A percentile compares a stretch with the other conserved stretches of the same genome.
Evolutionary conservation across 176 grass and related monocot genomes (phyloP).

Genomic region (Carex pumila): DNA sequence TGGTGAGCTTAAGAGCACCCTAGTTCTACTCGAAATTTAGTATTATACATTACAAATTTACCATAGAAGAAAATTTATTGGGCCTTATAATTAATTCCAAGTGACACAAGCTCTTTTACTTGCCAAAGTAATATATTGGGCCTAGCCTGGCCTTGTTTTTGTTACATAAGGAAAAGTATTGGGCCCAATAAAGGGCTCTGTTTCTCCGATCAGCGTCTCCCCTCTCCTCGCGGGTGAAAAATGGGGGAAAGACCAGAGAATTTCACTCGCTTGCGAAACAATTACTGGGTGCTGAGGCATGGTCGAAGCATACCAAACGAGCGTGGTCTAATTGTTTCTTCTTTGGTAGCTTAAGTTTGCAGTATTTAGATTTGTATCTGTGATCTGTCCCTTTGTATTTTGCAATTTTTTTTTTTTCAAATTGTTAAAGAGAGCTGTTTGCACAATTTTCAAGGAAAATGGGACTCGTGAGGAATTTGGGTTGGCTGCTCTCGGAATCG

Average conservation of each 20-base stretch:
- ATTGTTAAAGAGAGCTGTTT: neutral
- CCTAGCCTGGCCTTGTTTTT: neutral
- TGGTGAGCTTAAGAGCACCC: too few species aligned
- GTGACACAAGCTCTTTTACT: too few species aligned
- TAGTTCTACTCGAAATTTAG: too few species aligned
- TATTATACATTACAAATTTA: too few species aligned
- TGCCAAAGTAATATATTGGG: neutral
- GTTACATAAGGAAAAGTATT: neutral
- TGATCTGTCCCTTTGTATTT: neutral
- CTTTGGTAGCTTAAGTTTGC: slow-evolving; percentile 31
- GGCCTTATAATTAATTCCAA: neutral
- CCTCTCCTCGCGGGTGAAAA: neutral
- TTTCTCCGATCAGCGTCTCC: neutral
- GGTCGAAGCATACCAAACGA: slow-evolving; percentile 85
- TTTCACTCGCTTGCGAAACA: slow-evolving; percentile 31
- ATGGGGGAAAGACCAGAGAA: neutral
- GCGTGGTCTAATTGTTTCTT: slow-evolving; percentile 69
- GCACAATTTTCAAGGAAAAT: slow-evolving; percentile 47
- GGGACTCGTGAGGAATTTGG: slow-evolving; percentile 55
- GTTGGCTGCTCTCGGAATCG: slow-evolving; percentile 49
- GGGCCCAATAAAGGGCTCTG: neutral
- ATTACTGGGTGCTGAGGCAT: slow-evolving; percentile 83
- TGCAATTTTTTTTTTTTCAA: neutral
- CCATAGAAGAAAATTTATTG: too few species aligned
- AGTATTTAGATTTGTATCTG: neutral